Percentiles rank a stretch among this genome's conserved stretches.
Evolutionary conservation across 2,329 filamentous ascomycete species (phyloP).

Genomic region (Aspergillus sp.): DNA sequence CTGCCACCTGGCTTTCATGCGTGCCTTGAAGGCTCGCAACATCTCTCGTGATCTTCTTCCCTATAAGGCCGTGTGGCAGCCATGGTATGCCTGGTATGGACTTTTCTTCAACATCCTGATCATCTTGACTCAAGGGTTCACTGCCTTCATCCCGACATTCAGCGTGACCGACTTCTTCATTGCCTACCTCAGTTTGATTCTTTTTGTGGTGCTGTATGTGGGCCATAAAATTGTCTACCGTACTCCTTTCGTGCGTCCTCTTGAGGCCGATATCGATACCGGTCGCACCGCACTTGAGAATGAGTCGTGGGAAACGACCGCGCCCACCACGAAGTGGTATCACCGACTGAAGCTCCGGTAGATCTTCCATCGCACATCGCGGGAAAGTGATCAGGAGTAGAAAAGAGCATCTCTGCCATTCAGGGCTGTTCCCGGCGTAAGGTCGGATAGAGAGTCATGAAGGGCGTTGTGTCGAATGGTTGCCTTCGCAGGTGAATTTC

Average conservation of each 20-base stretch:
- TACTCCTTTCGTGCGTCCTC: conserved; percentile 37
- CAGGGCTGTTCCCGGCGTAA: neutral
- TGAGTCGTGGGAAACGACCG: conserved; percentile 33
- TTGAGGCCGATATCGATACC: conserved; percentile 45
- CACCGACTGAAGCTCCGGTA: conserved; percentile 95
- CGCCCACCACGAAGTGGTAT: conserved; percentile 68
- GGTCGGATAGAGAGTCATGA: neutral
- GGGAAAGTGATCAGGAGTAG: neutral
- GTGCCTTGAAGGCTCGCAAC: conserved; percentile 56
- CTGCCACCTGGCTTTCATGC: conserved; percentile 66
- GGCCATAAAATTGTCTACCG: conserved; percentile 57
- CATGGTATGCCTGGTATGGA: conserved; percentile 65
- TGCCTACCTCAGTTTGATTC: conserved; percentile 63
- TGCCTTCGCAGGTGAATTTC: neutral
- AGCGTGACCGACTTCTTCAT: conserved; percentile 61
- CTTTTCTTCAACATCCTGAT: conserved; percentile 66
- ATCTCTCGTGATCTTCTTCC: conserved; percentile 60
- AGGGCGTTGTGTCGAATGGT: neutral
- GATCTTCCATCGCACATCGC: conserved; percentile 63
- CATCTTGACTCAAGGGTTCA: conserved; percentile 68
- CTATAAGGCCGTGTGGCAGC: conserved; percentile 62
- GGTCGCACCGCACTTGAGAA: conserved; percentile 38
- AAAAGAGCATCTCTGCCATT: neutral
- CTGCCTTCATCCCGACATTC: conserved; percentile 63
- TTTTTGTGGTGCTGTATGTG: conserved; percentile 60